Evolutionary conservation across 2,329 filamentous ascomycete genomes (phyloP), one percentile per base, ranked within the genome.

Genomic region (Neonectria neomacrospora): DNA sequence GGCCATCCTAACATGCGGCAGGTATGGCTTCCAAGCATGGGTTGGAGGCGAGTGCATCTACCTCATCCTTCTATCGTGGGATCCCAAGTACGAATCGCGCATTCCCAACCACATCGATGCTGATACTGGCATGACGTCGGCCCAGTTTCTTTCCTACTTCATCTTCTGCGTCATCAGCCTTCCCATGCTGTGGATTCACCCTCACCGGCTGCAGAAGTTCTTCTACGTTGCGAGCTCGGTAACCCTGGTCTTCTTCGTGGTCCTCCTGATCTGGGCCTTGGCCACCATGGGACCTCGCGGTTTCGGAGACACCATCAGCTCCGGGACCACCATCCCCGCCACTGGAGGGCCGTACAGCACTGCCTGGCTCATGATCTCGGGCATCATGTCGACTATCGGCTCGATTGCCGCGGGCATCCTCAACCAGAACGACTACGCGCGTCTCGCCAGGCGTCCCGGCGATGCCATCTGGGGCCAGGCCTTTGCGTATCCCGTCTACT

Each of bases 31-130:
- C 60, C 80, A 82, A 54, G 78, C 80, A 5, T 83, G 80, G 79
- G 78, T 82, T 42, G 82, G 82, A 12, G 81, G 81, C 3, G 75
- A 81, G 68, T 83, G 80, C 52, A 65, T 82, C 58, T 81, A 83
- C 54, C 75, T 83, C 47, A 80, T 81, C 54, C 74, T 84, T 5
- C 77, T 80, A 11, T 80, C 82, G 2, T 80, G 81, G 71, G 80
- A 80, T 67, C 81, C 81, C 11, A 74, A 75, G 8, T 74, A 82
- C 34, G 80, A 82, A 57, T 52, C 75, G 0, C 79, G 79, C 63
- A 77, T 84, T 45, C 78, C 75, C 14, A 82, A 82, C 67, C 74
- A 71, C 41, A 79, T 83, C 52, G 77, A 81, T 5, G 70, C 65
- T 1, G 73, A 73, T 20, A 81, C 79, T 1, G 79, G 79, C 23